Evolutionary conservation across 2,329 filamentous ascomycete genomes (phyloP).

Genomic region (Cylindrodendrum hubeiense): DNA sequence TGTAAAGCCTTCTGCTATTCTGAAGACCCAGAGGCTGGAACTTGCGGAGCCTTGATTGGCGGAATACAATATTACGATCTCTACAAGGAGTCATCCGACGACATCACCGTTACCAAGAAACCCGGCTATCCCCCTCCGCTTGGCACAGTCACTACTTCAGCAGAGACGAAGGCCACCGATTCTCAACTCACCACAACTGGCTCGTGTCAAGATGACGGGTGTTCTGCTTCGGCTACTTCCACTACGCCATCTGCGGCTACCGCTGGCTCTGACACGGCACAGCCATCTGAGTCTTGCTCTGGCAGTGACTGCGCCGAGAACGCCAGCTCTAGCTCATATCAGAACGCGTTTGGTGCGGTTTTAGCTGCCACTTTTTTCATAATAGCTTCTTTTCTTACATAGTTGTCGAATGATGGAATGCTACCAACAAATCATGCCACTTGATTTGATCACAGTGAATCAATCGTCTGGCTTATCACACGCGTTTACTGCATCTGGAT

Average conservation of each 20-base stretch:
- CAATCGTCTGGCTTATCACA: too few species aligned
- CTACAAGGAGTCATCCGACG: not conserved
- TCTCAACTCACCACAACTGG: not conserved
- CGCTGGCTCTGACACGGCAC: not conserved
- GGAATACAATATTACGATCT: constrained; percentile 1
- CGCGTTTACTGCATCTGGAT: too few species aligned
- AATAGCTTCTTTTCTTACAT: not conserved
- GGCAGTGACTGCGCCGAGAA: too few species aligned
- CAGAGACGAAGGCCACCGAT: not conserved
- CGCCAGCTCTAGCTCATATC: not conserved
- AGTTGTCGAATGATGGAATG: not conserved
- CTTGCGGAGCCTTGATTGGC: not conserved
- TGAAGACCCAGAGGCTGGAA: not conserved
- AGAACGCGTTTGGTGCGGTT: not conserved
- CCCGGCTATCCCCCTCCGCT: not conserved
- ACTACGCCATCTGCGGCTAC: not conserved
- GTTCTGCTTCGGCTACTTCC: not conserved
- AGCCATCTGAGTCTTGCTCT: not conserved
- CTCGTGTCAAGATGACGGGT: not conserved
- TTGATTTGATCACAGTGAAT: too few species aligned
- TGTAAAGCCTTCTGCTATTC: constrained; percentile 2
- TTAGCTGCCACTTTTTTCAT: not conserved
- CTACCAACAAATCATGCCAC: too few species aligned
- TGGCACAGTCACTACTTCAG: not conserved
- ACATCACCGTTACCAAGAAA: not conserved